A percentile compares a stretch with the other conserved stretches of the same genome.
Evolutionary conservation across 2,329 filamentous ascomycete genomes (phyloP).

Genomic region (Diaporthe caulivora): DNA sequence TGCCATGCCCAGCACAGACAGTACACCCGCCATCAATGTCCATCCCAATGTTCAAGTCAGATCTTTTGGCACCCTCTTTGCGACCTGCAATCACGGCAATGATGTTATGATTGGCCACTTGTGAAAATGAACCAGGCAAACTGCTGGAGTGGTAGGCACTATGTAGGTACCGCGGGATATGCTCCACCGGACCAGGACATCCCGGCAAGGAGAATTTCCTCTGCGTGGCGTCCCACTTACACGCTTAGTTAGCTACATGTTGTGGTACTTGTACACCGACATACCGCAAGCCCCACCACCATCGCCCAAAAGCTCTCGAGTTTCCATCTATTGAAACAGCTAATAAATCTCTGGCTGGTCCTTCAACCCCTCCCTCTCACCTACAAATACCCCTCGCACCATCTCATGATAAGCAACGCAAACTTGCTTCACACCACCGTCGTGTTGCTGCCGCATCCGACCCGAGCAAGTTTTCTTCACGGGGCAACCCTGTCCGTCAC

Average conservation of each 20-base stretch:
- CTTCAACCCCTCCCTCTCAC: slow-evolving; percentile 31
- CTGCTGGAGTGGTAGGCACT: slow-evolving; percentile 15
- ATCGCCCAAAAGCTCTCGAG: slow-evolving; percentile 32
- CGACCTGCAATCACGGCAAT: slow-evolving; percentile 11
- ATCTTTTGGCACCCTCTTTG: slow-evolving; percentile 7
- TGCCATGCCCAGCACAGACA: slow-evolving; percentile 26
- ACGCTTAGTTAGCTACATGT: slow-evolving; percentile 24
- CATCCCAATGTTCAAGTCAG: slow-evolving; percentile 18
- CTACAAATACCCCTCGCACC: slow-evolving; percentile 30
- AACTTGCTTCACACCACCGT: slow-evolving; percentile 37
- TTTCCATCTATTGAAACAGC: slow-evolving; percentile 38
- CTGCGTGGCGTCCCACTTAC: slow-evolving; percentile 29
- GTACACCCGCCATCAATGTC: slow-evolving; percentile 14
- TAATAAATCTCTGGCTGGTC: slow-evolving; percentile 32
- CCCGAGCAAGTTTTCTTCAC: slow-evolving; percentile 21
- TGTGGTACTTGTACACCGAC: slow-evolving; percentile 30
- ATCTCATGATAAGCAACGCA: slow-evolving; percentile 23
- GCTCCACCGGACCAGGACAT: slow-evolving; percentile 17
- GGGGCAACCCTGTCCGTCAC: slow-evolving; percentile 34
- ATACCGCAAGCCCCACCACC: slow-evolving; percentile 33
- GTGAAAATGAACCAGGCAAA: slow-evolving; percentile 13
- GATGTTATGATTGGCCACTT: slow-evolving; percentile 15
- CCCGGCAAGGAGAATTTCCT: slow-evolving; percentile 20
- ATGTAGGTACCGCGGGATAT: slow-evolving; percentile 30
- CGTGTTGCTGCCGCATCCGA: slow-evolving; percentile 30